Percentiles rank a stretch among this genome's conserved stretches.
Conservation (phyloP, 495 filamentous ascomycete genomes). For the Stereocaulon alpinum region DNA sequence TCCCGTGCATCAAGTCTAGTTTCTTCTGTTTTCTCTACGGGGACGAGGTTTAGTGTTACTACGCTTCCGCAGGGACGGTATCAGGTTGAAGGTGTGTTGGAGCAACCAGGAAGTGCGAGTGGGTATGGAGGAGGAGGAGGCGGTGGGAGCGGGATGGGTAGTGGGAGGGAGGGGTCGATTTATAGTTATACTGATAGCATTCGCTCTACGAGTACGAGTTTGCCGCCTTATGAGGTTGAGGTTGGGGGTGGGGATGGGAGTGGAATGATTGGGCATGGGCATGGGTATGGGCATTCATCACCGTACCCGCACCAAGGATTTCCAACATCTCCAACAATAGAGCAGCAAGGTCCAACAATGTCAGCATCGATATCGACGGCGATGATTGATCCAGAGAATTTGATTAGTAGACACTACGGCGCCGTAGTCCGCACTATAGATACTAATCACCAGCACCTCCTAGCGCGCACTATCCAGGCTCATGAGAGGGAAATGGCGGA, state of each 20-base stretch:
- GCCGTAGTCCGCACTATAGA: constrained; percentile 26
- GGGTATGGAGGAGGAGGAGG: neutral
- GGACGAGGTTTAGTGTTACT: constrained; percentile 16
- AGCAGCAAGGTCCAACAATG: too few relatives aligned
- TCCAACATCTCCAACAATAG: too few relatives aligned
- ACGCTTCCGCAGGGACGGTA: constrained; percentile 12
- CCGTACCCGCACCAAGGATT: too few relatives aligned
- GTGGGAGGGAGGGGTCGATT: too few relatives aligned
- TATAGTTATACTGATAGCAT: neutral
- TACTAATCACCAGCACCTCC: constrained; percentile 16
- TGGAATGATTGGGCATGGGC: neutral
- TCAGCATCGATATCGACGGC: too few relatives aligned
- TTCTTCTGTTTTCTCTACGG: constrained; percentile 17
- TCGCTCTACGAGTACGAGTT: constrained; percentile 8
- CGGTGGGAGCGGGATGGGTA: too few relatives aligned
- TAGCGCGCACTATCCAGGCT: constrained; percentile 13
- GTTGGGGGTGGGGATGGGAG: too few relatives aligned
- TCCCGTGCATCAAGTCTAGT: constrained; percentile 13
- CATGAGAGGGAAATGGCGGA: constrained; percentile 22
- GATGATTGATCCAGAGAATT: constrained; percentile 20
- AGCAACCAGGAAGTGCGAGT: neutral
- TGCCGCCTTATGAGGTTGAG: constrained; percentile 16
- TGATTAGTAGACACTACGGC: constrained; percentile 23
- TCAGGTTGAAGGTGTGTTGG: constrained; percentile 4
- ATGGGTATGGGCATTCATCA: too few relatives aligned